Conservation (phyloP, 306 rosid genomes). For the Cucurbita ficifolia region DNA sequence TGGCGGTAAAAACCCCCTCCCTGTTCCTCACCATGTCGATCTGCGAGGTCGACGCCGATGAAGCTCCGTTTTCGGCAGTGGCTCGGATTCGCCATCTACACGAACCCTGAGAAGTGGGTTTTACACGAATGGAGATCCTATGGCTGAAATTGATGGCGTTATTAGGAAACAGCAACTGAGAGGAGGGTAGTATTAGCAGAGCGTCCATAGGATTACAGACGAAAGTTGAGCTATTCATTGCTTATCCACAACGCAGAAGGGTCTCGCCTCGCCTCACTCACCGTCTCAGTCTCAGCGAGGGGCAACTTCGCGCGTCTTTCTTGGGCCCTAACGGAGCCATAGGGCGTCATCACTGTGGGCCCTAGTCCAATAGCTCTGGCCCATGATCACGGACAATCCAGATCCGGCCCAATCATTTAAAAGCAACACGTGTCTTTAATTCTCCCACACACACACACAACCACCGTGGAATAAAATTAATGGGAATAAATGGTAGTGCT, state of each 20-base stretch:
- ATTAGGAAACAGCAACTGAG: slow-evolving; percentile 3
- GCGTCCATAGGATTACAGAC: slow-evolving; percentile 9
- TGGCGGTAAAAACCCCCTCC: slow-evolving; percentile 44
- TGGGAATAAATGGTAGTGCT: not conserved
- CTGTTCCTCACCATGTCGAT: slow-evolving; percentile 71
- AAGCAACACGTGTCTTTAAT: not conserved
- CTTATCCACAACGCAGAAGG: not conserved
- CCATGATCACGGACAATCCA: not conserved
- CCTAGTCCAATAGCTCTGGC: not conserved
- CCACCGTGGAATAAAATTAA: not conserved
- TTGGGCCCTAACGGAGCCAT: not conserved
- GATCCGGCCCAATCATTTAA: not conserved
- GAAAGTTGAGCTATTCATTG: slow-evolving; percentile 11
- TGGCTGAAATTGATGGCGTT: slow-evolving; percentile 2
- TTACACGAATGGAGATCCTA: not conserved
- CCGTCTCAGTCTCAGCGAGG: not conserved
- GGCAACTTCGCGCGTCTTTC: not conserved
- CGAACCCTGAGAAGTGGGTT: slow-evolving; percentile 2
- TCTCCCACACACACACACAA: not conserved
- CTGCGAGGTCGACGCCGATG: slow-evolving; percentile 22
- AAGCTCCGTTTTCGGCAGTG: slow-evolving; percentile 7
- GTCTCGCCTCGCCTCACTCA: not conserved
- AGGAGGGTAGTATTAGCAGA: slow-evolving; percentile 3
- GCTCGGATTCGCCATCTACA: slow-evolving; percentile 11
- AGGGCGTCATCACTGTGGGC: not conserved